A percentile compares a stretch with the other conserved stretches of the same genome.
Evolutionary conservation across 371 early-diverging fungal genomes (phyloP).

Genomic region (Rhizopus delemar): DNA sequence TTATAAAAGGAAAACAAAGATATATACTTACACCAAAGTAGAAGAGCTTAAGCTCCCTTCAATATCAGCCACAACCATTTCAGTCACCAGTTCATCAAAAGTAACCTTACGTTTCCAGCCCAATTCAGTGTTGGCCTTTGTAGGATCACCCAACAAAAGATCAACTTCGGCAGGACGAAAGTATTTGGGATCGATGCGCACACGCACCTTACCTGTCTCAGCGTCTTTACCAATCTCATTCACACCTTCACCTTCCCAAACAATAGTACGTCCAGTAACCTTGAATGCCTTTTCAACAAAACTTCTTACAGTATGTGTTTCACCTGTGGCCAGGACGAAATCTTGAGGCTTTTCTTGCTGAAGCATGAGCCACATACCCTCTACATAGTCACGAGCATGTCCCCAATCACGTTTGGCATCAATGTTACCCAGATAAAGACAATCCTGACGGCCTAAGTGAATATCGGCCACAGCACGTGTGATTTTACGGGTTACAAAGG

Average conservation of each 20-base stretch:
- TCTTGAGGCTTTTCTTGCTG: constrained; percentile 81
- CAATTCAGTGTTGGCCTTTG: constrained; percentile 70
- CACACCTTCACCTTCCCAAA: constrained; percentile 80
- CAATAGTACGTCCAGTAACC: constrained; percentile 66
- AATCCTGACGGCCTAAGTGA: constrained; percentile 67
- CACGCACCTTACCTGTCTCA: constrained; percentile 68
- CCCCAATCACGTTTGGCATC: constrained; percentile 91
- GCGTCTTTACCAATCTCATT: constrained; percentile 72
- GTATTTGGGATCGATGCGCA: constrained; percentile 76
- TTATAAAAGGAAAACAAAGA: background rate
- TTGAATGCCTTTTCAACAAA: constrained; percentile 83
- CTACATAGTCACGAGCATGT: constrained; percentile 84
- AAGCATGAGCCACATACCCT: constrained; percentile 89
- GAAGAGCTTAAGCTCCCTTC: constrained; percentile 49
- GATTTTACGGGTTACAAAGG: constrained; percentile 86
- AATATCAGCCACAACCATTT: constrained; percentile 74
- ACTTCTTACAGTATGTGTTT: constrained; percentile 82
- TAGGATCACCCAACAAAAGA: constrained; percentile 75
- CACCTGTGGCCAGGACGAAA: constrained; percentile 84
- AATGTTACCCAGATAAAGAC: constrained; percentile 80
- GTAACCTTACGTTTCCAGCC: constrained; percentile 74
- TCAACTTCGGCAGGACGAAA: constrained; percentile 90
- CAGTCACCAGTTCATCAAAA: constrained; percentile 70
- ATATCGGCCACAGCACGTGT: constrained; percentile 82
- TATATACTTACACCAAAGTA: constrained; percentile 20